A percentile compares a stretch with the other conserved stretches of the same genome.
Conservation (phyloP, 2,329 filamentous ascomycete species). For the Beauveria varroae region DNA sequence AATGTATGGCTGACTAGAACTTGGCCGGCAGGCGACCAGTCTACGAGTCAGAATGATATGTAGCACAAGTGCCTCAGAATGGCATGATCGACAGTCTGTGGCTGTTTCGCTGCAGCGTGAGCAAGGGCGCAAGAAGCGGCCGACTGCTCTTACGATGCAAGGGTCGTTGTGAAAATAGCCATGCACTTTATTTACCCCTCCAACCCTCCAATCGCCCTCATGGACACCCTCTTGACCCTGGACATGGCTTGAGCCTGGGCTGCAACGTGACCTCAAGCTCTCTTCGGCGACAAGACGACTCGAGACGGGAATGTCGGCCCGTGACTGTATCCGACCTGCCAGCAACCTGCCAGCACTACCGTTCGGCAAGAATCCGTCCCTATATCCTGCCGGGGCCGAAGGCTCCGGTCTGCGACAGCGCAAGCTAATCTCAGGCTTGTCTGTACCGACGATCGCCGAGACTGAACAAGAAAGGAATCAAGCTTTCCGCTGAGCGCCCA, state of each 20-base stretch:
- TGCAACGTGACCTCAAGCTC: background rate
- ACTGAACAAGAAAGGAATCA: slow-evolving; percentile 12
- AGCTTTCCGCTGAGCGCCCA: slow-evolving; percentile 16
- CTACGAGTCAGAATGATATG: slow-evolving; percentile 4
- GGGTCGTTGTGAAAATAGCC: background rate
- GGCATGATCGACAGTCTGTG: slow-evolving; percentile 7
- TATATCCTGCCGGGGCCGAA: background rate
- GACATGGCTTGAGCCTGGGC: background rate
- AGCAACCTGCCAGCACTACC: background rate
- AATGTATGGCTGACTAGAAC: background rate
- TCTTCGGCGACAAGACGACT: background rate
- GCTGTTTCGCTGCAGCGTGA: slow-evolving; percentile 3
- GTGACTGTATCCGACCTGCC: background rate
- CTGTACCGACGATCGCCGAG: slow-evolving; percentile 5
- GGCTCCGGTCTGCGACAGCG: background rate
- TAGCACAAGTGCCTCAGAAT: slow-evolving; percentile 8
- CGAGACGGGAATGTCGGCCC: background rate
- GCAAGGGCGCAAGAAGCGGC: background rate
- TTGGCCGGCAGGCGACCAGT: background rate
- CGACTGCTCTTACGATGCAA: background rate
- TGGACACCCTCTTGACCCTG: too few relatives aligned
- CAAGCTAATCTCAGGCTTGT: background rate
- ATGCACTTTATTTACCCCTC: too few relatives aligned
- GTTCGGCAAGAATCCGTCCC: background rate
- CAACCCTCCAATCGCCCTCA: too few relatives aligned